Percentiles rank a stretch among this genome's conserved stretches.
phyloP scores from a whole-genome alignment of 306 rosid species.

The Trifolium dubium region DNA sequence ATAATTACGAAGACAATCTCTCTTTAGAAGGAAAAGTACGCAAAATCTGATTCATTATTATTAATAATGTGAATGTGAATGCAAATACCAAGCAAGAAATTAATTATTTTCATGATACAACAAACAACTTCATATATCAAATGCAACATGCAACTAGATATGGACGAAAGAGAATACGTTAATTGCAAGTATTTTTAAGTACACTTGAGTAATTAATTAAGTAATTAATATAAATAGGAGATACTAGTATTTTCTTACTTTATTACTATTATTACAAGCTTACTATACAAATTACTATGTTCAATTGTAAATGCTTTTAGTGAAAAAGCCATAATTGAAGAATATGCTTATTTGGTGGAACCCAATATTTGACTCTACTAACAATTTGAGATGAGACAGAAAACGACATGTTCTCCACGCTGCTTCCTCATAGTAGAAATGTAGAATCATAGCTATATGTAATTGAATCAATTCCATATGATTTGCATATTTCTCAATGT shows the following conservation, averaged over 20 bases:
- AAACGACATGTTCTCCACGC: conserved; percentile 5
- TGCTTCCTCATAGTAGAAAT: background rate
- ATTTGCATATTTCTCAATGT: conserved; percentile 8
- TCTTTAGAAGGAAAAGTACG: background rate
- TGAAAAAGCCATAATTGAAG: conserved; percentile 32
- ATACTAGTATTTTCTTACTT: background rate
- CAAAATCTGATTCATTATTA: conserved; percentile 2
- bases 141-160: conserved; percentile 4
- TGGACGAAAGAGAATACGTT: background rate
- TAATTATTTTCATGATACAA: background rate
- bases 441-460: background rate
- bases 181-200: conserved; percentile 14
- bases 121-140: background rate
- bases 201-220: background rate
- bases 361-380: conserved; percentile 34
- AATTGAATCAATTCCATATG: background rate
- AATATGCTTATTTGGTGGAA: conserved; percentile 33
- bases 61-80: background rate
- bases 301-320: conserved; percentile 11
- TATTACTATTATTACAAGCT: background rate
- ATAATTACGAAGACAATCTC: background rate
- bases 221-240: background rate
- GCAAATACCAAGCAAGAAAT: background rate
- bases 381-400: conserved; percentile 26
- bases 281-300: background rate